Percentiles rank a stretch among this genome's conserved stretches.
These are phyloP conservation scores for Lasiodiplodia gonubiensis DNA, from an alignment of 2,329 filamentous ascomycete genomes.

Conservation along the genomic window DNA sequence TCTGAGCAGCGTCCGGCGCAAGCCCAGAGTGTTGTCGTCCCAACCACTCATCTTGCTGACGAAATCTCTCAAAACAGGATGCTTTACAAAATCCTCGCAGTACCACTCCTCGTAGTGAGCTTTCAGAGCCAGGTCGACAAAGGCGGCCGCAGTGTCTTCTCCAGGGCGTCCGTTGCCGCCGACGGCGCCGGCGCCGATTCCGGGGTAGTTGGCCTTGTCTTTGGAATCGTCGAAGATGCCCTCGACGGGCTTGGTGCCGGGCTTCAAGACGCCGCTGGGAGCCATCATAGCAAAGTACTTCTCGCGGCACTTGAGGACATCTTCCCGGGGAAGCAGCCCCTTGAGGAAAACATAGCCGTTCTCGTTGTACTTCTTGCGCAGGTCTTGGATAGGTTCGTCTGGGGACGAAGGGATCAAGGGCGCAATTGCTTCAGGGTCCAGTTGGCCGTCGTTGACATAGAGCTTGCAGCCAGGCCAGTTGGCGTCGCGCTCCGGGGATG, in stretches of 20 bases:
- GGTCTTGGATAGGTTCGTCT: conserved; percentile 54
- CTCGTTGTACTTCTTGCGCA: conserved; percentile 53
- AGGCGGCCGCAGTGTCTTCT: conserved; percentile 48
- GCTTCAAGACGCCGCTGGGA: conserved; percentile 62
- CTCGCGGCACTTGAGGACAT: conserved; percentile 59
- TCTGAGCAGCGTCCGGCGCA: conserved; percentile 58
- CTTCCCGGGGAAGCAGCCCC: conserved; percentile 57
- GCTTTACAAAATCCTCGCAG: conserved; percentile 55
- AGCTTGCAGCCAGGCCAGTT: conserved; percentile 42
- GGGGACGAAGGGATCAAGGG: conserved; percentile 52
- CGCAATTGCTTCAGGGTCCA: conserved; percentile 52
- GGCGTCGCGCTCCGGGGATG: conserved; percentile 34
- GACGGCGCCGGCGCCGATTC: conserved; percentile 55
- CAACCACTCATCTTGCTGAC: conserved; percentile 60
- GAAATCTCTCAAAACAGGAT: conserved; percentile 57
- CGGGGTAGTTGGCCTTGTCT: conserved; percentile 53
- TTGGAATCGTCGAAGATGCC: conserved; percentile 59
- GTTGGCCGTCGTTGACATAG: conserved; percentile 54
- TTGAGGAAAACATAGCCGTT: conserved; percentile 65
- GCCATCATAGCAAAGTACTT: conserved; percentile 61
- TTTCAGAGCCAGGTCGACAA: conserved; percentile 59
- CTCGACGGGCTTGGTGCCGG: conserved; percentile 57
- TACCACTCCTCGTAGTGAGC: conserved; percentile 54
- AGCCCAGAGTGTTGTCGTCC: conserved; percentile 55
- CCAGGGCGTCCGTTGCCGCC: conserved; percentile 54